Evolutionary conservation across 1,139 yeast genomes (phyloP).

Genomic region (Sugiyamaella grinbergsii): DNA sequence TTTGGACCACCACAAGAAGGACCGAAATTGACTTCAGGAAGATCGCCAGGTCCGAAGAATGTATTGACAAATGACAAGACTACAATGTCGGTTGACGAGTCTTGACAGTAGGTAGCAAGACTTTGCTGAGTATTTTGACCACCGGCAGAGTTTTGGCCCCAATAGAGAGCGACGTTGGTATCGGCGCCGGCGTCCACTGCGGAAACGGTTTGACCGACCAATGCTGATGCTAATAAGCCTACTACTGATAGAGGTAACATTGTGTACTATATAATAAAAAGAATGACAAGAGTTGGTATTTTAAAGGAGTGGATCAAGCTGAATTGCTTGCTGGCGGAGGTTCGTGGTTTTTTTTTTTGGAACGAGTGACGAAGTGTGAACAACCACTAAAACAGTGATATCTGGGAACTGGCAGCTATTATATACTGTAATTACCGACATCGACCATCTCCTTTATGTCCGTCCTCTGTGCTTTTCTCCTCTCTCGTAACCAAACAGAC

Average conservation of each 20-base stretch:
- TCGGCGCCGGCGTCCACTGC: slow-evolving; percentile 26
- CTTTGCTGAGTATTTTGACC: slow-evolving; percentile 51
- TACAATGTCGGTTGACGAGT: slow-evolving; percentile 70
- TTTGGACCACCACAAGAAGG: slow-evolving; percentile 55
- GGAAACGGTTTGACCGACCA: slow-evolving; percentile 16
- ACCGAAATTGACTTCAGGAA: slow-evolving; percentile 61
- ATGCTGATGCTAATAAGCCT: slow-evolving; percentile 9
- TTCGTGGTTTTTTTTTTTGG: no score
- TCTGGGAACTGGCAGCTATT: no score
- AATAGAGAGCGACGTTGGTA: slow-evolving; percentile 68
- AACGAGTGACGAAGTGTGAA: no score
- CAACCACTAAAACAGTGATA: no score
- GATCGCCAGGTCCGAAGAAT: slow-evolving; percentile 52
- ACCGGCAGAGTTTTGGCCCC: slow-evolving; percentile 86
- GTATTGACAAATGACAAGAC: slow-evolving; percentile 67
- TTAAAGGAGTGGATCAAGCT: slow-evolving; percentile 5
- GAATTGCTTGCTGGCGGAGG: no score
- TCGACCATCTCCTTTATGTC: no score
- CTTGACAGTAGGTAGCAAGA: slow-evolving; percentile 67
- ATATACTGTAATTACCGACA: no score
- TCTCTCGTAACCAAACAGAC: no score
- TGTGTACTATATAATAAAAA: neutral
- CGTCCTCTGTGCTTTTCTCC: no score
- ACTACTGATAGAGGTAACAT: neutral
- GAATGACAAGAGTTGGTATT: slow-evolving; percentile 3